These are phyloP conservation scores for Capsicum chinense DNA, from an alignment of 257 asterid species.

Conservation along the genomic window DNA sequence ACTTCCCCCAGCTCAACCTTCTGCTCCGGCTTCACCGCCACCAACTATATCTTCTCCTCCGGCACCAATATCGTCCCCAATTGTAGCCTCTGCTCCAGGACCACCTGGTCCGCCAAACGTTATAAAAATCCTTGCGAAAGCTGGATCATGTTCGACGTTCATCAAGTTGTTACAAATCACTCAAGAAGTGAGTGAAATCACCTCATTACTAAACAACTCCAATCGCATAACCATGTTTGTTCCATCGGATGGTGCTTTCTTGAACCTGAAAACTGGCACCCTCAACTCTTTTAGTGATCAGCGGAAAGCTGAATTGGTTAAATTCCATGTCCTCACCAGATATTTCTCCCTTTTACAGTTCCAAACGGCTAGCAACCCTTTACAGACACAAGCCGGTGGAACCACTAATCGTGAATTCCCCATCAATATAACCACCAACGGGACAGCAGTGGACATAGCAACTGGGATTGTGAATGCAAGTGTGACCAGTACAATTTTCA, in stretches of 20 bases:
- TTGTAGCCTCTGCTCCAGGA: constrained; percentile 29
- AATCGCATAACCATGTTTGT: constrained; percentile 54
- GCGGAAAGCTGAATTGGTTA: constrained; percentile 46
- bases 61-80: background rate
- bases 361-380: constrained; percentile 53
- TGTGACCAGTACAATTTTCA: constrained; percentile 43
- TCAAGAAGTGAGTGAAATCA: constrained; percentile 49
- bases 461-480: constrained; percentile 58
- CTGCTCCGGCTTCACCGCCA: constrained; percentile 38
- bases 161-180: constrained; percentile 63
- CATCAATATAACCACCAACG: constrained; percentile 50
- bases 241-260: constrained; percentile 54
- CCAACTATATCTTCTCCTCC: background rate
- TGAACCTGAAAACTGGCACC: constrained; percentile 48
- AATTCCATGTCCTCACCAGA: constrained; percentile 52
- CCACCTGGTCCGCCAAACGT: constrained; percentile 50
- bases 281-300: constrained; percentile 51
- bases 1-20: constrained; percentile 23
- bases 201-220: constrained; percentile 53
- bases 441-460: constrained; percentile 49
- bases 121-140: constrained; percentile 56
- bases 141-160: constrained; percentile 48
- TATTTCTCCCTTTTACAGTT: constrained; percentile 45
- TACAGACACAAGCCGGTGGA: constrained; percentile 59
- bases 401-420: constrained; percentile 40